phyloP scores from a whole-genome alignment of 768 basidiomycete genomes.

The Tephrocybe sp. region DNA sequence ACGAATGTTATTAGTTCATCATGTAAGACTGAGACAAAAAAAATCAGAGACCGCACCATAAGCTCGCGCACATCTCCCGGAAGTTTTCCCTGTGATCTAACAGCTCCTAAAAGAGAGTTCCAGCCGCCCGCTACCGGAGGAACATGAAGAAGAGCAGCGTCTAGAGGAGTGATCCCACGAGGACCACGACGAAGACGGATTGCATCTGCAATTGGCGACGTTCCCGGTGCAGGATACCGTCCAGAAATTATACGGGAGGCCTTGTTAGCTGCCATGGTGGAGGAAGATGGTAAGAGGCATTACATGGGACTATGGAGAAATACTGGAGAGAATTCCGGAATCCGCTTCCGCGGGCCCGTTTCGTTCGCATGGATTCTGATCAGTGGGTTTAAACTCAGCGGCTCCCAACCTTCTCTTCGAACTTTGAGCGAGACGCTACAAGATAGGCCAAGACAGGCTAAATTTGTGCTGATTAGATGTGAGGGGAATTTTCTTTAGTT shows the following conservation, averaged over 20 bases:
- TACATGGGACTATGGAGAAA: neutral
- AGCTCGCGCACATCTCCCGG: constrained; percentile 50
- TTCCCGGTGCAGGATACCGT: constrained; percentile 41
- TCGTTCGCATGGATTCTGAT: too few species aligned
- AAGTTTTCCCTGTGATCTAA: constrained; percentile 47
- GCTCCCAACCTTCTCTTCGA: too few species aligned
- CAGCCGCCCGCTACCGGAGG: constrained; percentile 50
- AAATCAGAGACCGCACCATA: constrained; percentile 35
- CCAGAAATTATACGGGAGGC: constrained; percentile 44
- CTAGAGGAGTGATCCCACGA: constrained; percentile 49
- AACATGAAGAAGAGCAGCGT: constrained; percentile 48
- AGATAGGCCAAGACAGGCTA: too few species aligned
- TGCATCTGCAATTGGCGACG: constrained; percentile 44
- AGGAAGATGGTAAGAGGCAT: neutral
- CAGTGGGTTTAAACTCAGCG: too few species aligned
- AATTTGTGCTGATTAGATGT: too few species aligned
- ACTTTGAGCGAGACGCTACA: too few species aligned
- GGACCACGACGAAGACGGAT: constrained; percentile 50
- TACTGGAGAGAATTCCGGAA: neutral
- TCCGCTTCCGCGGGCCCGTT: neutral
- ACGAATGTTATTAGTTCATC: neutral
- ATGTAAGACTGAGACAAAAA: neutral
- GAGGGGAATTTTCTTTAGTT: too few species aligned
- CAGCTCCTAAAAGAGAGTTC: constrained; percentile 49
- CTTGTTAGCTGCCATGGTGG: constrained; percentile 11